phyloP scores from a whole-genome alignment of 306 rosid species.

The Lathyrus oleraceus region DNA sequence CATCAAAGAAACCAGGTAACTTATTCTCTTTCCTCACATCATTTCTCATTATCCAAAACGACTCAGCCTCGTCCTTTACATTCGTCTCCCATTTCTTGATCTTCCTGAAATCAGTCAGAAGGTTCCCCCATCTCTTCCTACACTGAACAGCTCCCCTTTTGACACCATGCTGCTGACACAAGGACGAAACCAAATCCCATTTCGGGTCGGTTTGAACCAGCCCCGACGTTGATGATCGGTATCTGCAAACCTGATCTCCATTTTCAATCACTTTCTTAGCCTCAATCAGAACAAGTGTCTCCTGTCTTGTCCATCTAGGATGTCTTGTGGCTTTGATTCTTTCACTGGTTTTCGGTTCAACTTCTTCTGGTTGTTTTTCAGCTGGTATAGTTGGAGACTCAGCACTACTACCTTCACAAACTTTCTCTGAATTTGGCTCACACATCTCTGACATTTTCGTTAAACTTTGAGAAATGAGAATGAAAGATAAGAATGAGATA shows the following conservation, averaged over 20 bases:
- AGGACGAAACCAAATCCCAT: slow-evolving; percentile 51
- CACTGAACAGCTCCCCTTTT: slow-evolving; percentile 54
- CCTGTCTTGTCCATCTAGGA: slow-evolving; percentile 55
- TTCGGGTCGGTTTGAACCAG: slow-evolving; percentile 38
- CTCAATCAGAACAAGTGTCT: slow-evolving; percentile 50
- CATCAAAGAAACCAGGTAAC: slow-evolving; percentile 50
- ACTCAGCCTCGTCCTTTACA: slow-evolving; percentile 35
- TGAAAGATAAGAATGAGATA: slow-evolving; percentile 23
- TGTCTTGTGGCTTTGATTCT: slow-evolving; percentile 48
- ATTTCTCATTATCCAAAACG: slow-evolving; percentile 55
- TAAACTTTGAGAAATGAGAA: slow-evolving; percentile 24
- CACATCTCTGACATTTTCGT: background rate
- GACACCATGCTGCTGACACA: slow-evolving; percentile 50
- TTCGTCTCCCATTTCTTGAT: slow-evolving; percentile 51
- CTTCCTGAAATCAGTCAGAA: slow-evolving; percentile 52
- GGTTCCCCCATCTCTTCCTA: slow-evolving; percentile 56
- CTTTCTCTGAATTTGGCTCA: slow-evolving; percentile 39
- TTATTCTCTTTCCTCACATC: slow-evolving; percentile 46
- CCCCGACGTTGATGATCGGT: slow-evolving; percentile 24
- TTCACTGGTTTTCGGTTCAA: slow-evolving; percentile 18
- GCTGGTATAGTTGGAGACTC: slow-evolving; percentile 36
- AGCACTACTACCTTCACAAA: slow-evolving; percentile 16
- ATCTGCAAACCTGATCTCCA: slow-evolving; percentile 35
- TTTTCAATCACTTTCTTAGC: slow-evolving; percentile 50
- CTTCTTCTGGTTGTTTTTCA: slow-evolving; percentile 22